These are phyloP conservation scores for Withania somnifera DNA, from an alignment of 305 asterid species.

Conservation along the genomic window DNA sequence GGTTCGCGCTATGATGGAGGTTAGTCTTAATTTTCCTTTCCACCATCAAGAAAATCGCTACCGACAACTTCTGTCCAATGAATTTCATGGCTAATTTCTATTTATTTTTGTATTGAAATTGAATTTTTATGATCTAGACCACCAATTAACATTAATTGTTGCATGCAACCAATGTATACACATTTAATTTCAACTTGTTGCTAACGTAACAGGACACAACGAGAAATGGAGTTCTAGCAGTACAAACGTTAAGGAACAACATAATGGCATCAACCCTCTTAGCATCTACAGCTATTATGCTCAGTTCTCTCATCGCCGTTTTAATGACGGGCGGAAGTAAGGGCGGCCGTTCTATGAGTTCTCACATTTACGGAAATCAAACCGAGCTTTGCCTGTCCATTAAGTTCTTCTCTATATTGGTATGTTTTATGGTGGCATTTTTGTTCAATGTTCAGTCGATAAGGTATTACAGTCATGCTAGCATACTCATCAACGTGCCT, in stretches of 20 bases:
- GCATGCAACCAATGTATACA: no score
- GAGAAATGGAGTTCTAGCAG: conserved; percentile 41
- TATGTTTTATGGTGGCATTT: conserved; percentile 70
- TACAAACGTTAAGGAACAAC: conserved; percentile 81
- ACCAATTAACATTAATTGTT: no score
- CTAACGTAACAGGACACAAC: neutral
- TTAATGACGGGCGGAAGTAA: conserved; percentile 41
- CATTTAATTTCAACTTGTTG: no score
- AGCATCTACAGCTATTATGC: conserved; percentile 74
- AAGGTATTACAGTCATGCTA: conserved; percentile 81
- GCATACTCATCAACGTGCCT: conserved; percentile 78
- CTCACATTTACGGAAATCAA: conserved; percentile 26
- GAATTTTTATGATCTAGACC: no score
- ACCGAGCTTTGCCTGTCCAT: conserved; percentile 35
- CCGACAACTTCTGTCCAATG: no score
- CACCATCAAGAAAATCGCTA: no score
- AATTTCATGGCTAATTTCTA: no score
- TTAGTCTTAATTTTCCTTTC: no score
- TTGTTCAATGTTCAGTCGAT: conserved; percentile 79
- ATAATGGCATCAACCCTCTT: conserved; percentile 84
- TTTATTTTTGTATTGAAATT: no score
- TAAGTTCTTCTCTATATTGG: conserved; percentile 48
- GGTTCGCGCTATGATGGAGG: conserved; percentile 78
- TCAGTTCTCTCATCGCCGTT: conserved; percentile 65
- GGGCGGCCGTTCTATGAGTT: conserved; percentile 2